These are phyloP conservation scores for Fusarium sp. DNA, from an alignment of 2,329 filamentous ascomycete genomes.

Conservation along the genomic window DNA sequence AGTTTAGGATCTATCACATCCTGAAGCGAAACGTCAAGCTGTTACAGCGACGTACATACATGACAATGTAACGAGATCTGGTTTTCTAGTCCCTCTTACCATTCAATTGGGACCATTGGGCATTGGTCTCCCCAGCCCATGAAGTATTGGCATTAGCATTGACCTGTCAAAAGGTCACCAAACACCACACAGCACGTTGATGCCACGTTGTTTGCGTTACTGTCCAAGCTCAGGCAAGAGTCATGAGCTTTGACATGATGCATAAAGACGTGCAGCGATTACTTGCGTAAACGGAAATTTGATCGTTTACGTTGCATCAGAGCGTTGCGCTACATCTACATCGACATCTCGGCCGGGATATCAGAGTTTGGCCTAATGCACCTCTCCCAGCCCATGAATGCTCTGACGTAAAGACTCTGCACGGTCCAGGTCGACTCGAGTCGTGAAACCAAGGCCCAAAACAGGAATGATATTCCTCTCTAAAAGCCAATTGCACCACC, in stretches of 20 bases:
- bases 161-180: background rate
- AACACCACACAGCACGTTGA: constrained; percentile 13
- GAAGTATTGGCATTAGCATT: background rate
- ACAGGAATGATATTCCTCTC: constrained; percentile 8
- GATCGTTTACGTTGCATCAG: constrained; percentile 13
- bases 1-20: constrained; percentile 15
- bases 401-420: constrained; percentile 34
- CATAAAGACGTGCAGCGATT: constrained; percentile 17
- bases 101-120: background rate
- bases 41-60: background rate
- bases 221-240: constrained; percentile 18
- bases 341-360: constrained; percentile 30
- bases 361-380: constrained; percentile 37
- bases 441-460: constrained; percentile 17
- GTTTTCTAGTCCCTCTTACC: background rate
- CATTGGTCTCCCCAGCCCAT: background rate
- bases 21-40: constrained; percentile 6
- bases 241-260: constrained; percentile 15
- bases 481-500: constrained; percentile 10
- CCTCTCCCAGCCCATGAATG: background rate
- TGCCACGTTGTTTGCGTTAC: constrained; percentile 32
- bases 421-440: constrained; percentile 18
- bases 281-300: constrained; percentile 17
- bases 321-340: constrained; percentile 21
- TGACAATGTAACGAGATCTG: constrained; percentile 23